Evolutionary conservation across 306 rosid species (phyloP).

Genomic region (Cucurbita maxima): DNA sequence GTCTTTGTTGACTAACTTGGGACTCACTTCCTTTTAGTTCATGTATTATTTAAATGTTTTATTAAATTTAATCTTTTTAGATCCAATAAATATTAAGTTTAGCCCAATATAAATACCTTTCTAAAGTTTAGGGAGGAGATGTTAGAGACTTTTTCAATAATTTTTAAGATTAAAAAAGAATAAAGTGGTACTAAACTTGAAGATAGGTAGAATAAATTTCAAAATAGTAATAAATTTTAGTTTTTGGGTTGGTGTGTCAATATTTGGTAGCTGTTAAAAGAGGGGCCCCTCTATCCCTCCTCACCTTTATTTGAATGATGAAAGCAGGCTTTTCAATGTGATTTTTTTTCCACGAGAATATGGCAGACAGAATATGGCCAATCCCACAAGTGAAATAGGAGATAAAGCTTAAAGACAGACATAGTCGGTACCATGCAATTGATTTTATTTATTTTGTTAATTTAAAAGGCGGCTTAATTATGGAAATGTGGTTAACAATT

Average conservation of each 20-base stretch:
- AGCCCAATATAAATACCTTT: too few species aligned
- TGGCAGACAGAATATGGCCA: constrained; percentile 27
- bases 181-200: too few species aligned
- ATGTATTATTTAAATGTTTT: too few species aligned
- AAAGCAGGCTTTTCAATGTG: constrained; percentile 13
- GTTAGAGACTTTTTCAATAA: too few species aligned
- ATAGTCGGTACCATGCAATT: neutral
- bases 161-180: too few species aligned
- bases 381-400: neutral
- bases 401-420: neutral
- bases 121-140: too few species aligned
- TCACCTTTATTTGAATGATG: constrained; percentile 5
- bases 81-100: too few species aligned
- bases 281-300: constrained; percentile 10
- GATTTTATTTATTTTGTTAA: neutral
- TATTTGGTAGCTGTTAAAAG: constrained; percentile 13
- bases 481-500: too few species aligned
- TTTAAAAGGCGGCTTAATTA: too few species aligned
- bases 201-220: too few species aligned
- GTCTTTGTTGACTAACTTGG: neutral
- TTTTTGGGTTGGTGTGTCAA: constrained; percentile 5
- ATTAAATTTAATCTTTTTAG: too few species aligned
- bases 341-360: neutral
- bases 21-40: neutral
- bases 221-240: too few species aligned